These are phyloP conservation scores for Saxophila tyrrhenica DNA, from an alignment of 495 filamentous ascomycete species.

Conservation along the genomic window DNA sequence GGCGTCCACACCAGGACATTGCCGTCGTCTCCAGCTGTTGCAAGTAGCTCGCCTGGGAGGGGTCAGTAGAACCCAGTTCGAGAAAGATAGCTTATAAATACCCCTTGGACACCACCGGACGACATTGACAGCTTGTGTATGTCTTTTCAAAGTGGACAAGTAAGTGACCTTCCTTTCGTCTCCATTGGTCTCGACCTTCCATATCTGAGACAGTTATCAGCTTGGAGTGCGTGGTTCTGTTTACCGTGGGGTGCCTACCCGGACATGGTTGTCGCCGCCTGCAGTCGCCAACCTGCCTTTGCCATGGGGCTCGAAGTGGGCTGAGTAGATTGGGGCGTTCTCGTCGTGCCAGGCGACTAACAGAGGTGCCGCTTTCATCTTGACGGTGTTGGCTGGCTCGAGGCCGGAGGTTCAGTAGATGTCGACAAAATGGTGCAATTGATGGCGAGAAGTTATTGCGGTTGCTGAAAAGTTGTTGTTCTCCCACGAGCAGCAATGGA, in stretches of 20 bases:
- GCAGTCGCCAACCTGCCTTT: slow-evolving; percentile 87
- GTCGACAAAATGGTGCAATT: slow-evolving; percentile 1
- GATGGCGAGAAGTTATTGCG: too few species aligned
- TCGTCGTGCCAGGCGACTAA: slow-evolving; percentile 95
- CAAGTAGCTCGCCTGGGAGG: slow-evolving; percentile 80
- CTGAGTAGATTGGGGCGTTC: slow-evolving; percentile 87
- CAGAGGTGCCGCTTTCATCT: slow-evolving; percentile 82
- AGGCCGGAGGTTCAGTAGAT: slow-evolving; percentile 3
- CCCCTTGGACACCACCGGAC: slow-evolving; percentile 91
- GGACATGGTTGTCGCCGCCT: slow-evolving; percentile 93
- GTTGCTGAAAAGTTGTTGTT: too few species aligned
- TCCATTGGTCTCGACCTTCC: slow-evolving; percentile 78
- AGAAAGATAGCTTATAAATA: too few species aligned
- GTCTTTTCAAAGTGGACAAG: slow-evolving; percentile 78
- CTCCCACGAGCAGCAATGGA: background rate
- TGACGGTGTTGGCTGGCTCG: slow-evolving; percentile 25
- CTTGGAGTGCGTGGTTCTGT: background rate
- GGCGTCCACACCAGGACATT: slow-evolving; percentile 94
- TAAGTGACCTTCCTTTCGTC: slow-evolving; percentile 83
- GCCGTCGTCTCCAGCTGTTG: slow-evolving; percentile 91
- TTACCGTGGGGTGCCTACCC: slow-evolving; percentile 45
- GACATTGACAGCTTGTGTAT: slow-evolving; percentile 96
- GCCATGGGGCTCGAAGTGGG: slow-evolving; percentile 88
- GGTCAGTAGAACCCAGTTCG: too few species aligned
- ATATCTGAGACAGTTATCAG: slow-evolving; percentile 49